A percentile compares a stretch with the other conserved stretches of the same genome.
These are phyloP conservation scores for Phytophthora quininea DNA, from an alignment of 352 stramenopile species.

Conservation along the genomic window DNA sequence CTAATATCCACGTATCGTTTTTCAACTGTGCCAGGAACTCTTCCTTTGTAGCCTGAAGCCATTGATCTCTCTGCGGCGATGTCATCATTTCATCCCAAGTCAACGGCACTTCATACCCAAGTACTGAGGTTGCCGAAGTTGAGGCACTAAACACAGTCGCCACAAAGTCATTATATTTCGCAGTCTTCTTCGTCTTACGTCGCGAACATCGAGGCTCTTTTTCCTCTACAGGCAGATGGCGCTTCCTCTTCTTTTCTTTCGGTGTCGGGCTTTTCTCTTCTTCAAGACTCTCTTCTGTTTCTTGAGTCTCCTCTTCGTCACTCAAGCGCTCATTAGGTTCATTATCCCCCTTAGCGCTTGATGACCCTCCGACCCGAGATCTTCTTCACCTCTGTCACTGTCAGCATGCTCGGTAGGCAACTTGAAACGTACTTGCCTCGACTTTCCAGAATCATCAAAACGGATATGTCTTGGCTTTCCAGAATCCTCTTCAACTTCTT, in stretches of 20 bases:
- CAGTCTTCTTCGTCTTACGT: constrained; percentile 7
- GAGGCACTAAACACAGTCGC: constrained; percentile 11
- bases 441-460: too few relatives aligned
- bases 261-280: constrained; percentile 10
- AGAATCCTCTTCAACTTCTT: neutral
- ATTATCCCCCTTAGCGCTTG: neutral
- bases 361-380: neutral
- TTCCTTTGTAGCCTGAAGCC: constrained; percentile 12
- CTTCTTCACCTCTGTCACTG: too few relatives aligned
- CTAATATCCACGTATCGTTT: constrained; percentile 15
- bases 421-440: too few relatives aligned
- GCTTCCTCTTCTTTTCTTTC: neutral
- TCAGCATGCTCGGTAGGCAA: too few relatives aligned
- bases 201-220: constrained; percentile 3
- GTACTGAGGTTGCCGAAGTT: constrained; percentile 5
- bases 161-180: constrained; percentile 3
- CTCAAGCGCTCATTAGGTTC: neutral
- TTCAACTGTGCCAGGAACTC: constrained; percentile 15
- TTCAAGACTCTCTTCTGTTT: constrained; percentile 17
- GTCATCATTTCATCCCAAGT: constrained; percentile 14
- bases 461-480: too few relatives aligned
- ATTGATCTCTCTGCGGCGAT: constrained; percentile 6
- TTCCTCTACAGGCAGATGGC: constrained; percentile 15
- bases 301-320: neutral
- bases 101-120: constrained; percentile 6